Conservation (phyloP, 2,329 filamentous ascomycete species). For the Stenocarpella maydis region DNA sequence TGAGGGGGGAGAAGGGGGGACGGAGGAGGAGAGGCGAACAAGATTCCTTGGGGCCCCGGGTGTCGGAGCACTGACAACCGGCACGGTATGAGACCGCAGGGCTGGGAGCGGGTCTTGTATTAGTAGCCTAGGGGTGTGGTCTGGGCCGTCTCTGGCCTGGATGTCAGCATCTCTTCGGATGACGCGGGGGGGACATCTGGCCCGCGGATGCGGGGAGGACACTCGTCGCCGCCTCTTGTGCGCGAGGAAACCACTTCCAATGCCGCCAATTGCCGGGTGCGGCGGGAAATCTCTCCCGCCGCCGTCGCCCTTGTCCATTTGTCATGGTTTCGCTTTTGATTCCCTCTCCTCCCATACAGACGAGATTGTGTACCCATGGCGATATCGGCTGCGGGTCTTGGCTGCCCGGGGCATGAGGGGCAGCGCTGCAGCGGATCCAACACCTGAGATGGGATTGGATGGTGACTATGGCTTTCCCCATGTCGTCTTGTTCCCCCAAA, state of each 20-base stretch:
- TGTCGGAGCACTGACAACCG: neutral
- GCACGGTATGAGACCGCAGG: neutral
- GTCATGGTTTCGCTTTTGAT: constrained; percentile 22
- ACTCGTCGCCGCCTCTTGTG: neutral
- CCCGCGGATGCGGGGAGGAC: no score
- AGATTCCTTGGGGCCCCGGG: neutral
- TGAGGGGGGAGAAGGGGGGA: constrained; percentile 32
- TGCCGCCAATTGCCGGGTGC: constrained; percentile 28
- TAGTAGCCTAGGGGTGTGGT: neutral
- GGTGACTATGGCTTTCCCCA: neutral
- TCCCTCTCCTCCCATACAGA: neutral
- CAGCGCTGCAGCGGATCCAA: neutral
- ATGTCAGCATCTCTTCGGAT: neutral
- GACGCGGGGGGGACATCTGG: no score
- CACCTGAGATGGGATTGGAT: neutral
- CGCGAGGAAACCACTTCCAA: constrained; percentile 3
- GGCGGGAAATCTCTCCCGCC: neutral
- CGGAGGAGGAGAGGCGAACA: neutral
- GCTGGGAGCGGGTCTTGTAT: neutral
- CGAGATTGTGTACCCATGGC: constrained; percentile 2
- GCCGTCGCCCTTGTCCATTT: neutral
- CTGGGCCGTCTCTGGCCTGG: neutral
- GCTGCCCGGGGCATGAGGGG: neutral
- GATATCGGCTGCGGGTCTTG: constrained; percentile 2
- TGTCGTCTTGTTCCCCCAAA: neutral